Percentiles rank a stretch among this genome's conserved stretches.
These are phyloP conservation scores for Aspergillus unguis DNA, from an alignment of 2,329 filamentous ascomycete genomes.

Conservation along the genomic window DNA sequence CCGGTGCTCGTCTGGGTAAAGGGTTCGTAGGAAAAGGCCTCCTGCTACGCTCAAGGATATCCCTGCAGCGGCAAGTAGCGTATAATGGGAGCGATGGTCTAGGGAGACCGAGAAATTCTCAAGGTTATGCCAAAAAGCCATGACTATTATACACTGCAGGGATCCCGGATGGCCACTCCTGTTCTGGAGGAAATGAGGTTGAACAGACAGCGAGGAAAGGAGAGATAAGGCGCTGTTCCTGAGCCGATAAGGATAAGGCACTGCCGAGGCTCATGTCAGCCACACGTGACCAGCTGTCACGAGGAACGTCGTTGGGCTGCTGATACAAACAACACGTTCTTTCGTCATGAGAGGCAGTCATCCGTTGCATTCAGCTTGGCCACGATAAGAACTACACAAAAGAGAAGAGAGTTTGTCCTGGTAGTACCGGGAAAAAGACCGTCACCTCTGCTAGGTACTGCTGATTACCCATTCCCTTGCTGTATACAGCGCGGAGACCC, in stretches of 20 bases:
- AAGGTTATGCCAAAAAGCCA: slow-evolving; percentile 34
- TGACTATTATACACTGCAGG: slow-evolving; percentile 8
- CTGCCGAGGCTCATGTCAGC: no score
- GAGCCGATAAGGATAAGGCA: no score
- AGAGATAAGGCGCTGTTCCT: background rate
- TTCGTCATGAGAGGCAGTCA: no score
- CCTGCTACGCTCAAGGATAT: slow-evolving; percentile 30
- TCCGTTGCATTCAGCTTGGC: no score
- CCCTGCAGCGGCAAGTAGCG: slow-evolving; percentile 34
- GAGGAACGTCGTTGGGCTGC: no score
- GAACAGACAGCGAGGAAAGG: background rate
- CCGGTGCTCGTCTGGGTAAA: slow-evolving; percentile 20
- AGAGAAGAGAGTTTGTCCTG: no score
- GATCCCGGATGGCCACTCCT: no score
- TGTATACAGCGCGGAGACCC: background rate
- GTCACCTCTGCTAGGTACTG: background rate
- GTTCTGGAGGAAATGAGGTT: background rate
- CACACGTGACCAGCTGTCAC: no score
- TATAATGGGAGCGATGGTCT: slow-evolving; percentile 29
- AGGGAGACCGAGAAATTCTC: slow-evolving; percentile 34
- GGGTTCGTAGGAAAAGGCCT: slow-evolving; percentile 30
- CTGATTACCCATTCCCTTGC: background rate
- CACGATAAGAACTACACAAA: no score
- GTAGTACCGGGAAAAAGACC: background rate
- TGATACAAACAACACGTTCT: no score